Base-by-base conservation (phyloP, 495 filamentous ascomycete genomes). In the Penicillium odoratum region DNA sequence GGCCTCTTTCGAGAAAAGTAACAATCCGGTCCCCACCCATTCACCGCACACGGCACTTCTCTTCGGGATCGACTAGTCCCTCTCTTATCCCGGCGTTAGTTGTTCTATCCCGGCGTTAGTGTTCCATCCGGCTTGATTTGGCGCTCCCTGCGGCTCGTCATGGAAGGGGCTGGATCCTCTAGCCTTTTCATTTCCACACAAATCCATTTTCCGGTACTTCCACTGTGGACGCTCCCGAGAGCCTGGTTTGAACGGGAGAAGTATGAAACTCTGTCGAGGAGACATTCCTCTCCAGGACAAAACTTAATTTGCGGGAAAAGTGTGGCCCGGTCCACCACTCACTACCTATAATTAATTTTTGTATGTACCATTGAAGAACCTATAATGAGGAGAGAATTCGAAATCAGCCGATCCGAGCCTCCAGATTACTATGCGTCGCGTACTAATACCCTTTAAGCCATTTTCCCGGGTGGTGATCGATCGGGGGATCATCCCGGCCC, bases 401-500 rank as follows among this genome's bases (percentile, higher is more conserved):
- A n/a, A 40, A 40, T 3, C 13, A 40, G 38, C 38, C 38, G 38
- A 40, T 40, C 33, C 33, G 33, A 36, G 9, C 8, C 9, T 9
- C 33, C 33, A 11, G 13, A 53, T 16, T 25, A n/a, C 16, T n/a
- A 40, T 28, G 25, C 13, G 51, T n/a, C 34, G 21, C 26, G 6
- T 26, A 45, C 52, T 55, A 55, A 47, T 15, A 43, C 50, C 13
- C 33, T 40, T 53, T 48, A 11, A 53, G 56, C 56, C 25, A 53
- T 38, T 48, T 31, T 40, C 49, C 56, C 56, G 48, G 56, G 51
- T 58, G 65, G 54, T 69, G 60, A 71, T 69, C 63, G 66, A 71
- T 71, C 69, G 58, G 65, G 66, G 66, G 61, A 65, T 67, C 60
- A 65, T 67, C 68, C 66, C 62, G 68, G 28, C 29, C 51, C 57